Base-by-base conservation (phyloP, 1,284 basidiomycete genomes). In the Abortiporus biennis region DNA sequence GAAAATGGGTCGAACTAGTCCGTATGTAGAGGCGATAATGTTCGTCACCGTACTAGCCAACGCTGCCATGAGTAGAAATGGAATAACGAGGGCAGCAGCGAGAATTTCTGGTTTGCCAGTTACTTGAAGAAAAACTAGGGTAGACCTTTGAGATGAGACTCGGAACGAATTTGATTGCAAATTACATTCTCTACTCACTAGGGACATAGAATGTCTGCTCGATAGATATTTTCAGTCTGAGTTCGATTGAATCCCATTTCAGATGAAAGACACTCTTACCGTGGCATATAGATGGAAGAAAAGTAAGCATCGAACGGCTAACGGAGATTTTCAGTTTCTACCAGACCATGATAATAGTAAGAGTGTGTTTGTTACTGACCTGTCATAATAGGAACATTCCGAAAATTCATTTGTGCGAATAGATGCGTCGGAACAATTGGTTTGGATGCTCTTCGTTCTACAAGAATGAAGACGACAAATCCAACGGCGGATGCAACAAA, bases 261-360 rank as follows among this genome's bases (percentile, higher is more conserved):
- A n/a, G n/a, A 29, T 44, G 30, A 8, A 36, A 34, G 38, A 22
- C 16, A 48, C 25, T 38, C 54, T 25, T 42, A 57, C 61, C 41
- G 52, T 54, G 12, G 60, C 52, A 47, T 55, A 64, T 13, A 62
- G 47, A 42, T 61, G 62, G 49, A 63, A 64, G 47, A 62, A 62
- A 22, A 61, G 42, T 22, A 62, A 45, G 11, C 52, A 53, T 17
- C 61, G 50, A 2, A 50, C 47, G 12, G 58, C 59, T 34, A 36
- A 8, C 24, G 22, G 17, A 33, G 31, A 33, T 27, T 44, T 4
- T 1, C 9, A 19, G 15, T 9, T 13, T 21, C 9, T 15, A 16
- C 15, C 20, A 37, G 19, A 42, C 16, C 17, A 17, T 4, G 22
- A 30, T 20, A 41, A 23, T 3, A 8, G 20, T 21, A 30, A 19